Percentiles rank a stretch among this genome's conserved stretches.
Evolutionary conservation across 2,329 filamentous ascomycete species (phyloP).

Genomic region (Neurospora sp.): DNA sequence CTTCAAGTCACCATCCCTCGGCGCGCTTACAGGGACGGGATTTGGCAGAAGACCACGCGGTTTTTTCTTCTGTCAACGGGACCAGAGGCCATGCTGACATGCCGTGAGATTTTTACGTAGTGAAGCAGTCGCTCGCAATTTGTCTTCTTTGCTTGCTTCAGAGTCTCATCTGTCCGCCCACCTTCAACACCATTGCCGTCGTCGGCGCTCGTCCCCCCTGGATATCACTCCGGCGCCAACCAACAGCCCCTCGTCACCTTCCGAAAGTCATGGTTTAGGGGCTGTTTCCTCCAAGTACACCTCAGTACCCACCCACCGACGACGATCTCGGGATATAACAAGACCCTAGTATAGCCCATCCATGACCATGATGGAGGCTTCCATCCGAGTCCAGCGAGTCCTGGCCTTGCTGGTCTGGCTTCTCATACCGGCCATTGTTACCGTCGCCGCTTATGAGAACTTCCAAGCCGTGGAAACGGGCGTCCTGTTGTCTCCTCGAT

Average conservation of each 20-base stretch:
- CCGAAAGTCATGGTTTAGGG: neutral
- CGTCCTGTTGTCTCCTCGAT: constrained; percentile 11
- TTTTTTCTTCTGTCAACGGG: neutral
- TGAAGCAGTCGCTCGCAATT: neutral
- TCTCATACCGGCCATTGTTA: constrained; percentile 5
- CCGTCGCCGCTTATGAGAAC: constrained; percentile 7
- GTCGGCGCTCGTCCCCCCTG: neutral
- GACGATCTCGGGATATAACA: neutral
- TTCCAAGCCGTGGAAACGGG: constrained; percentile 14
- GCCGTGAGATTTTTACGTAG: neutral
- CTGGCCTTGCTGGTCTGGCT: constrained; percentile 3
- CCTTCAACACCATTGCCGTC: neutral
- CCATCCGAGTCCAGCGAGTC: neutral
- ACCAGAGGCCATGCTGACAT: neutral
- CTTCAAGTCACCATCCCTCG: neutral
- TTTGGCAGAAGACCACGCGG: neutral
- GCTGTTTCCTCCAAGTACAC: neutral
- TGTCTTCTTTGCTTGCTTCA: neutral
- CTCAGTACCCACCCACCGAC: neutral
- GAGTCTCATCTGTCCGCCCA: neutral
- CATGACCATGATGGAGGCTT: neutral
- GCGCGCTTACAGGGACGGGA: neutral
- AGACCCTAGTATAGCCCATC: neutral
- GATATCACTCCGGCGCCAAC: neutral
- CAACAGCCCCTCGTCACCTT: neutral